Conservation (phyloP, 148 eudicot genomes). For the Spergularia marina region DNA sequence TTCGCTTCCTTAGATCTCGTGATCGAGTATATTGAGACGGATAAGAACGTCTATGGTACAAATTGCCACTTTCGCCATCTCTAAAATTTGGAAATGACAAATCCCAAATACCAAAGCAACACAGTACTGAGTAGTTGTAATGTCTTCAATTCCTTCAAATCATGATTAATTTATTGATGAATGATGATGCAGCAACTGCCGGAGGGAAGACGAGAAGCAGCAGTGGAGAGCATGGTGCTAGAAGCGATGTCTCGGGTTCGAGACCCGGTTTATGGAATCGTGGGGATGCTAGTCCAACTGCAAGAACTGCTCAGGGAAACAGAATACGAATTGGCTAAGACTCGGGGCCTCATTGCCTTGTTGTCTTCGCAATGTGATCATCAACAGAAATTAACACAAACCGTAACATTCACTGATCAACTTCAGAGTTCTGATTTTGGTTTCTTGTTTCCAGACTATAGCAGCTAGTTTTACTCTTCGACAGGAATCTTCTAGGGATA, state of each 20-base stretch:
- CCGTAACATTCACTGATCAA: too few relatives aligned
- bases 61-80: too few relatives aligned
- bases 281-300: constrained; percentile 32
- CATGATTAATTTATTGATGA: too few relatives aligned
- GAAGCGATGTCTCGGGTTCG: constrained; percentile 38
- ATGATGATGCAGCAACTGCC: constrained; percentile 31
- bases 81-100: too few relatives aligned
- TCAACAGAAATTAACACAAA: constrained; percentile 3
- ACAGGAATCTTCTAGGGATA: too few relatives aligned
- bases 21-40: neutral
- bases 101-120: neutral
- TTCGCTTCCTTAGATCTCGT: neutral
- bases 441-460: too few relatives aligned
- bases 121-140: neutral
- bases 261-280: constrained; percentile 47
- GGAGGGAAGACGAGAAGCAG: constrained; percentile 23
- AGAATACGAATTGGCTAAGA: constrained; percentile 34
- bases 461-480: too few relatives aligned
- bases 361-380: constrained; percentile 19
- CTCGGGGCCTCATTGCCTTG: constrained; percentile 33
- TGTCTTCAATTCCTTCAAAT: neutral
- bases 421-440: too few relatives aligned
- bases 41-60: neutral
- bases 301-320: constrained; percentile 34
- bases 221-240: constrained; percentile 37